Evolutionary conservation across 192 early-diverging fungal species (phyloP).

Genomic region (Entomortierella lignicola): DNA sequence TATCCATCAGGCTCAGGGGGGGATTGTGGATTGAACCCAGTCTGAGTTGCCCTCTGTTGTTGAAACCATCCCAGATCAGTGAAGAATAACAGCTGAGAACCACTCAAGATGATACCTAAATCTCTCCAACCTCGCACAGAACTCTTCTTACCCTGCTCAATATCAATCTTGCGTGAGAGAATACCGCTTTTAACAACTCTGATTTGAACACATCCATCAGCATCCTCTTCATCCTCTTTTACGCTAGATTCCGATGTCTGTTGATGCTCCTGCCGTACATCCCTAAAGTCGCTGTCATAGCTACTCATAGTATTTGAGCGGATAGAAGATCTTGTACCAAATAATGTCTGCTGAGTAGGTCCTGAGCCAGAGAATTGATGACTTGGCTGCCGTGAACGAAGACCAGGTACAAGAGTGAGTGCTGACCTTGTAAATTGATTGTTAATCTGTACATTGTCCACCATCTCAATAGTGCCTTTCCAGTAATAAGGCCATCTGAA

Average conservation of each 20-base stretch:
- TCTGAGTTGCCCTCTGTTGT: slow-evolving; percentile 32
- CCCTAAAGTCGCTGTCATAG: background rate
- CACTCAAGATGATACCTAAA: slow-evolving; percentile 81
- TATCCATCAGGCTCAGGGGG: slow-evolving; percentile 38
- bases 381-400: slow-evolving; percentile 17
- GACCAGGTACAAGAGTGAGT: slow-evolving; percentile 19
- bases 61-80: slow-evolving; percentile 66
- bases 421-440: slow-evolving; percentile 49
- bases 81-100: slow-evolving; percentile 82
- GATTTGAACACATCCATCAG: slow-evolving; percentile 40
- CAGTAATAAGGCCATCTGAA: slow-evolving; percentile 53
- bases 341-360: background rate
- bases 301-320: slow-evolving; percentile 12
- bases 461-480: slow-evolving; percentile 53
- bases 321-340: background rate
- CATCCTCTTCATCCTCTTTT: slow-evolving; percentile 3
- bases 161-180: slow-evolving; percentile 79
- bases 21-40: slow-evolving; percentile 27
- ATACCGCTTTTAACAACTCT: slow-evolving; percentile 75
- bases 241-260: background rate
- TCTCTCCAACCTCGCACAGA: slow-evolving; percentile 77
- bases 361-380: background rate
- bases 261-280: slow-evolving; percentile 1
- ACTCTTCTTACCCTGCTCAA: slow-evolving; percentile 71
- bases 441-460: slow-evolving; percentile 53